These are phyloP conservation scores for Capsella rubella DNA, from an alignment of 441 rosid genomes.

Conservation along the genomic window DNA sequence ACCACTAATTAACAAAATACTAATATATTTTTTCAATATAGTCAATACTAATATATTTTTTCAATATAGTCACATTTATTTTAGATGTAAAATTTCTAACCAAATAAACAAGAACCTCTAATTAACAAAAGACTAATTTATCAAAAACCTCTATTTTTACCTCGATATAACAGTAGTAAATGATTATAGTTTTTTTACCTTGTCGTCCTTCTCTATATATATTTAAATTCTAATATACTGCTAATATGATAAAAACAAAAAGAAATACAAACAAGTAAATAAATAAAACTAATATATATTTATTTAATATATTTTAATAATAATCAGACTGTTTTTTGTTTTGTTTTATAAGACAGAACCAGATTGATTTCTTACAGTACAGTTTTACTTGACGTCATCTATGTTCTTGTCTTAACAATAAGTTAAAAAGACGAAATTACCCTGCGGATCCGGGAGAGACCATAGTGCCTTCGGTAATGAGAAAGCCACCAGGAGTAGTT, in stretches of 20 bases:
- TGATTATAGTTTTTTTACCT: too few relatives aligned
- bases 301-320: background rate
- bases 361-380: background rate
- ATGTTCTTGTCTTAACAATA: background rate
- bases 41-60: too few relatives aligned
- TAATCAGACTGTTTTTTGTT: background rate
- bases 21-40: too few relatives aligned
- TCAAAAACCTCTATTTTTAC: too few relatives aligned
- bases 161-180: background rate
- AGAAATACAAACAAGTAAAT: too few relatives aligned
- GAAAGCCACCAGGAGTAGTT: conserved; percentile 77
- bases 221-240: background rate
- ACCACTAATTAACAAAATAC: background rate
- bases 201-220: too few relatives aligned
- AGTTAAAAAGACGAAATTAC: conserved; percentile 51
- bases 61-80: too few relatives aligned
- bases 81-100: too few relatives aligned
- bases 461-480: conserved; percentile 81
- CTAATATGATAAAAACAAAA: background rate
- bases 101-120: too few relatives aligned
- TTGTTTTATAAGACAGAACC: too few relatives aligned
- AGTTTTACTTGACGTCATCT: conserved; percentile 5
- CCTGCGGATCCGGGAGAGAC: conserved; percentile 70
- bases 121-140: too few relatives aligned
- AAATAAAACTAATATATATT: background rate